Base-by-base conservation (phyloP, 2,329 filamentous ascomycete species). In the Diaporthe longicolla region DNA sequence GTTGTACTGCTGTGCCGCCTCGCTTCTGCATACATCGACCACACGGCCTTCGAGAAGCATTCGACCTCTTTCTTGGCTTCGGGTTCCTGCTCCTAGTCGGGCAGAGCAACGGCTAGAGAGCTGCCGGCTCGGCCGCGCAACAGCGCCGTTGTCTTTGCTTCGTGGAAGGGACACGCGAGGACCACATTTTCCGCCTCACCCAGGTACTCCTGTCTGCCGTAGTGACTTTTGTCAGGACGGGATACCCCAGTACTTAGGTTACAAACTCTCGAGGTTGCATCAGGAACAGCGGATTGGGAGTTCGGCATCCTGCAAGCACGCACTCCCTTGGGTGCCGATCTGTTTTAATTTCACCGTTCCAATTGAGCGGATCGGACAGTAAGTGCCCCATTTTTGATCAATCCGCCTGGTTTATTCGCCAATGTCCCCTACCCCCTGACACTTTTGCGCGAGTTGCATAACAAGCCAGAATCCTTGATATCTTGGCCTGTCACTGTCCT, bases 21-120 rank as follows among this genome's bases (percentile, higher is more conserved):
- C 66, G 43, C 58, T 73, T 65, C 73, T 71, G 73, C 71, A 75
- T 50, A 68, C 13, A n/a, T 68, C 32, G 63, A 68, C 63, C 48
- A 70, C 57, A 57, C 50, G 21, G 58, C 50, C 72, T 71, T 74
- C 68, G 69, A 74, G 73, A 72, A 74, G 69, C 69, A 74, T 59
- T 68, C 59, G 69, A 43, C 59, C 21, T 50, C 26, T 35, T 7
- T 66, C 70, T 58, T 61, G 50, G 65, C 65, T 26, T 70, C 70
- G 50, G 40, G 45, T 59, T 59, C 35, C 71, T 70, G 50, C 59
- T 58, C 54, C 59, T 61, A 71, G 74, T 65, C 66, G 54, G 66
- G 55, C 21, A 70, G 32, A 66, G 32, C 66, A 68, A 73, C 71
- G 65, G 70, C 65, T 40, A 72, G 58, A 68, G 32, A 68, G 63